Percentiles rank a stretch among this genome's conserved stretches.
Evolutionary conservation across 139 green algal species (phyloP).

Genomic region (Chlamydomonas schloesseri): DNA sequence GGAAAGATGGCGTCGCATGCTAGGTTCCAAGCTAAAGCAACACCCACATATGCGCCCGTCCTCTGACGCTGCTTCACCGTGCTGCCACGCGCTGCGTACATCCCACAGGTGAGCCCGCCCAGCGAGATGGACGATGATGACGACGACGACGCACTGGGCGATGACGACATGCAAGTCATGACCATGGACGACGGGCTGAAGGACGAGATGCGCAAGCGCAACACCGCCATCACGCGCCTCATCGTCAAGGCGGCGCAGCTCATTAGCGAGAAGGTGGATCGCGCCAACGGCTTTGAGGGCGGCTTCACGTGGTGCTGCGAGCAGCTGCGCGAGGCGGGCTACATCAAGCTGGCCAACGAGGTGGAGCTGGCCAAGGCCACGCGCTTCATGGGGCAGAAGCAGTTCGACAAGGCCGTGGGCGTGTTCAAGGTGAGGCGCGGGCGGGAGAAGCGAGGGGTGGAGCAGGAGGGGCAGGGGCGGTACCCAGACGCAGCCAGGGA

Average conservation of each 20-base stretch:
- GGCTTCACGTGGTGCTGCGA: conserved; percentile 80
- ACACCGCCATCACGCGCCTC: conserved; percentile 61
- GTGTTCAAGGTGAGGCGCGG: conserved; percentile 74
- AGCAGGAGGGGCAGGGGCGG: no score
- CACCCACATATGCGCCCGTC: background rate
- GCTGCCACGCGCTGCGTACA: no score
- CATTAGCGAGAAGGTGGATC: conserved; percentile 72
- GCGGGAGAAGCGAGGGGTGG: no score
- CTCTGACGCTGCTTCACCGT: background rate
- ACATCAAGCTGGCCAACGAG: conserved; percentile 65
- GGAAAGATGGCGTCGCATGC: no score
- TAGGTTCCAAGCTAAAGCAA: background rate
- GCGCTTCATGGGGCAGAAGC: conserved; percentile 70
- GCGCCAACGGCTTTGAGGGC: conserved; percentile 55
- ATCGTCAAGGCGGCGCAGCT: conserved; percentile 77
- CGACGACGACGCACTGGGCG: conserved; percentile 53
- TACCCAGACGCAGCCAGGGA: no score
- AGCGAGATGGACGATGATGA: conserved; percentile 49
- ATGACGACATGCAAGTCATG: conserved; percentile 50
- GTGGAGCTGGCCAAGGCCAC: conserved; percentile 83
- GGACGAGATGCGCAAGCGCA: conserved; percentile 67
- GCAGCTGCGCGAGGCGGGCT: conserved; percentile 62
- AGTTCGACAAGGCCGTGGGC: conserved; percentile 75
- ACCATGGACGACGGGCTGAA: conserved; percentile 57
- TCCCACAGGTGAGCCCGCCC: conserved; percentile 42